A percentile compares a stretch with the other conserved stretches of the same genome.
phyloP scores from a whole-genome alignment of 208 protist species.

The Trypanosoma lewisi region DNA sequence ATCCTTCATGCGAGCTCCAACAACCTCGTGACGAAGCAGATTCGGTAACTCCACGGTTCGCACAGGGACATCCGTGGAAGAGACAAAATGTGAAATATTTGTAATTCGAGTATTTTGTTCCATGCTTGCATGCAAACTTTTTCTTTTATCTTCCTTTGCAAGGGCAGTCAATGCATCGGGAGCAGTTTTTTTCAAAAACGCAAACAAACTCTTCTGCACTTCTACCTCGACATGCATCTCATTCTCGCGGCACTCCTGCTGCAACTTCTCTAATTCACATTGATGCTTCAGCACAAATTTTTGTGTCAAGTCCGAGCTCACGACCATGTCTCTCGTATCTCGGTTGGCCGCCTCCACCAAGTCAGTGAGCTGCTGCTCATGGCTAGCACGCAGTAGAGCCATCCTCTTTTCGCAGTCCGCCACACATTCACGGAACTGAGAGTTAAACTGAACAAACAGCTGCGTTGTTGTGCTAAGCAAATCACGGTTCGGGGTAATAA shows the following conservation, averaged over 20 bases:
- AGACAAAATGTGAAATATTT: slow-evolving; percentile 15
- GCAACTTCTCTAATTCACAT: slow-evolving; percentile 47
- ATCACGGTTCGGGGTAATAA: slow-evolving; percentile 53
- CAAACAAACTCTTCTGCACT: slow-evolving; percentile 38
- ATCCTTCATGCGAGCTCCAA: slow-evolving; percentile 19
- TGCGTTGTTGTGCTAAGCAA: slow-evolving; percentile 48
- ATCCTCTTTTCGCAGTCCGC: slow-evolving; percentile 21
- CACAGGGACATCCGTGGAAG: slow-evolving; percentile 37
- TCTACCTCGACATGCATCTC: slow-evolving; percentile 37
- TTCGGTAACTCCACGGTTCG: slow-evolving; percentile 58
- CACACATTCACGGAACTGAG: slow-evolving; percentile 36
- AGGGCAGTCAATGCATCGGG: slow-evolving; percentile 47
- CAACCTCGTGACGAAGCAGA: slow-evolving; percentile 21
- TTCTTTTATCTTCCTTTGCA: slow-evolving; percentile 3
- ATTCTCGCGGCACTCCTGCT: slow-evolving; percentile 20
- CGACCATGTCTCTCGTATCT: slow-evolving; percentile 54
- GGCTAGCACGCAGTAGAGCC: slow-evolving; percentile 37
- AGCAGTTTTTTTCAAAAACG: slow-evolving; percentile 52
- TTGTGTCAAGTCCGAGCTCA: slow-evolving; percentile 58
- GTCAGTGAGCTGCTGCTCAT: slow-evolving; percentile 52
- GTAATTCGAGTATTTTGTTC: slow-evolving; percentile 2
- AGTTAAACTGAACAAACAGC: slow-evolving; percentile 58
- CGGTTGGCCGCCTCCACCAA: slow-evolving; percentile 55
- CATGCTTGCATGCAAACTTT: slow-evolving; percentile 1
- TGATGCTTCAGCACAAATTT: slow-evolving; percentile 62